Evolutionary conservation across 2,329 filamentous ascomycete genomes (phyloP).

Genomic region (Fusarium sp.): DNA sequence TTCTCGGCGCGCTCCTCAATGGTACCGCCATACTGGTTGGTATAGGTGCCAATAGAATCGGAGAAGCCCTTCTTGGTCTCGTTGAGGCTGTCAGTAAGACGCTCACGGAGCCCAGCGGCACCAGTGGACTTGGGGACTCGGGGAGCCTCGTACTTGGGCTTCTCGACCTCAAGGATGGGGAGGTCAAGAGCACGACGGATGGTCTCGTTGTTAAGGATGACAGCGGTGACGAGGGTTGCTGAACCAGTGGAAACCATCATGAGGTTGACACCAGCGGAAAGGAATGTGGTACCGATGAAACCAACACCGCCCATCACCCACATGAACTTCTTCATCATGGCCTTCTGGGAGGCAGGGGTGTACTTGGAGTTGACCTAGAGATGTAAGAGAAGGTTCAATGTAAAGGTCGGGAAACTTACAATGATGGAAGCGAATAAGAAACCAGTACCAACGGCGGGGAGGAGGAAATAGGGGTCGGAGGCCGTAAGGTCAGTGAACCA

Average conservation of each 20-base stretch:
- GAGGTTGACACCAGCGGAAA: conserved; percentile 65
- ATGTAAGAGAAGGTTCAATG: conserved; percentile 31
- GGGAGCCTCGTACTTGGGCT: conserved; percentile 56
- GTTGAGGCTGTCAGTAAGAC: conserved; percentile 53
- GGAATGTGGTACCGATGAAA: conserved; percentile 62
- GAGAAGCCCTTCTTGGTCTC: conserved; percentile 58
- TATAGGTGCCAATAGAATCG: conserved; percentile 54
- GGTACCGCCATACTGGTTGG: conserved; percentile 53
- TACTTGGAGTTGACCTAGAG: conserved; percentile 57
- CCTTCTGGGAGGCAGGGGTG: conserved; percentile 52
- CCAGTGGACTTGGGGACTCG: conserved; percentile 45
- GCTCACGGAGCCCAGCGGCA: conserved; percentile 51
- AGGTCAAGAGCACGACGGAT: conserved; percentile 59
- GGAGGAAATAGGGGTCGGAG: conserved; percentile 81
- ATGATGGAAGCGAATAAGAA: conserved; percentile 72
- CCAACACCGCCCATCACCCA: conserved; percentile 62
- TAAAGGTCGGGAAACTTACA: conserved; percentile 52
- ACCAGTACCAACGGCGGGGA: conserved; percentile 75
- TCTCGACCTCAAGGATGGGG: conserved; percentile 52
- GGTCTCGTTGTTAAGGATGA: conserved; percentile 56
- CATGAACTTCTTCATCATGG: conserved; percentile 60
- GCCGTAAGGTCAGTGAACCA: conserved; percentile 87
- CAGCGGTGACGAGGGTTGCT: conserved; percentile 55
- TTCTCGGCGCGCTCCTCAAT: conserved; percentile 56
- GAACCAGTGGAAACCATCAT: conserved; percentile 62